phyloP scores from a whole-genome alignment of 495 filamentous ascomycete species.

The Cryomyces minteri region DNA sequence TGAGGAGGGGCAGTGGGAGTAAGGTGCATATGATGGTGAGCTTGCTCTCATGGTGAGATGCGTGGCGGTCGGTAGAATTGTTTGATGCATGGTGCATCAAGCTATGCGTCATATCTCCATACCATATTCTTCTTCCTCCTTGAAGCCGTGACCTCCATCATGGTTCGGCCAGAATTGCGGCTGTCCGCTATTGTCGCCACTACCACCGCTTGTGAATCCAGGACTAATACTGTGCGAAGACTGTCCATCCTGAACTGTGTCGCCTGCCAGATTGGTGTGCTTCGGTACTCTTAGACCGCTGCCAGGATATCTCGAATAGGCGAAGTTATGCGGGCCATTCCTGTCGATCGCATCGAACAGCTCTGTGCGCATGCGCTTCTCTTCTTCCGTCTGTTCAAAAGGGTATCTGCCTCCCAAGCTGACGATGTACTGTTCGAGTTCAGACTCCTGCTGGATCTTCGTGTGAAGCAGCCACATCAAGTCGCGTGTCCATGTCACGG shows the following conservation, averaged over 20 bases:
- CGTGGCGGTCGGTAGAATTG: too few species aligned
- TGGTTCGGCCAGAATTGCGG: conserved; percentile 53
- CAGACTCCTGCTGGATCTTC: conserved; percentile 74
- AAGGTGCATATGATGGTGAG: too few species aligned
- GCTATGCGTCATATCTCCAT: background rate
- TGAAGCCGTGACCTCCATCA: conserved; percentile 38
- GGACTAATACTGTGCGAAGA: conserved; percentile 55
- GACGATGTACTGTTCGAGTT: conserved; percentile 54
- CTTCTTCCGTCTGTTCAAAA: conserved; percentile 77
- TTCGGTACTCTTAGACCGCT: conserved; percentile 78
- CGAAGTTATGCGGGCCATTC: conserved; percentile 52
- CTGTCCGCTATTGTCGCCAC: conserved; percentile 34
- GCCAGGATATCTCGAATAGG: conserved; percentile 70
- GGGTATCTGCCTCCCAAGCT: conserved; percentile 56
- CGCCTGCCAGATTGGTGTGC: conserved; percentile 80
- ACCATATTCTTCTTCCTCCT: conserved; percentile 68
- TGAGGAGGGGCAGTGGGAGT: too few species aligned
- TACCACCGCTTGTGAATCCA: conserved; percentile 39
- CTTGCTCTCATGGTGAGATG: too few species aligned
- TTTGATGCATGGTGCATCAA: too few species aligned
- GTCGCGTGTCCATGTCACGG: conserved; percentile 91
- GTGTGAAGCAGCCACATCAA: conserved; percentile 88
- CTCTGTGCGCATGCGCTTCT: conserved; percentile 86
- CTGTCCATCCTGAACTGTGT: conserved; percentile 33
- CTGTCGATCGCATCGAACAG: conserved; percentile 67